Conservation (phyloP, 1,139 yeast species). For the Candida sp. region DNA sequence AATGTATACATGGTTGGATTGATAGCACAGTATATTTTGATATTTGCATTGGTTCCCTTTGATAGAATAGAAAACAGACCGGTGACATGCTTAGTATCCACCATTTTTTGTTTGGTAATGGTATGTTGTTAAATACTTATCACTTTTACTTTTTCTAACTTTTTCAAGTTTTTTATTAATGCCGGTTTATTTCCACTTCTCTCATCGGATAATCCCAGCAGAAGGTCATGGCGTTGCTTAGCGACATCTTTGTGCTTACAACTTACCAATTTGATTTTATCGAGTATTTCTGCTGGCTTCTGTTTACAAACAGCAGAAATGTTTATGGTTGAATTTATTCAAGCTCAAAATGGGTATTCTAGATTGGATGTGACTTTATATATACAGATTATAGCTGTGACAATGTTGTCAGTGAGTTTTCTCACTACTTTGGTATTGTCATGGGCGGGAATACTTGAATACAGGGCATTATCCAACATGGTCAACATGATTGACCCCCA, state of each 20-base stretch:
- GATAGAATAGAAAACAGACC: constrained; percentile 43
- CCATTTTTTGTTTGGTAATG: constrained; percentile 23
- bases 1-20: constrained; percentile 26
- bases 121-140: constrained; percentile 16
- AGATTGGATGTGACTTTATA: not conserved
- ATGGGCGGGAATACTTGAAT: not conserved
- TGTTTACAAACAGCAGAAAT: constrained; percentile 19
- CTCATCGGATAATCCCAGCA: constrained; percentile 11
- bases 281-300: constrained; percentile 15
- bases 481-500: constrained; percentile 1
- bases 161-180: constrained; percentile 20
- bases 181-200: constrained; percentile 12
- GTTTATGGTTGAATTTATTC: constrained; percentile 19
- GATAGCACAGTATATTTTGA: constrained; percentile 33
- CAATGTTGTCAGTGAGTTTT: not conserved
- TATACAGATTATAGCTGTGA: not conserved
- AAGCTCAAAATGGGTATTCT: not conserved
- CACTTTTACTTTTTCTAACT: not conserved
- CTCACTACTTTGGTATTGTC: not conserved
- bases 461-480: not conserved
- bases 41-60: constrained; percentile 41
- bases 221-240: constrained; percentile 10
- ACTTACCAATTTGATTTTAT: constrained; percentile 16
- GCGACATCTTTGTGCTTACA: constrained; percentile 18
- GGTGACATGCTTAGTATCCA: constrained; percentile 20